A percentile compares a stretch with the other conserved stretches of the same genome.
Conservation (phyloP, 2,329 filamentous ascomycete genomes). For the Fusarium agapanthi region DNA sequence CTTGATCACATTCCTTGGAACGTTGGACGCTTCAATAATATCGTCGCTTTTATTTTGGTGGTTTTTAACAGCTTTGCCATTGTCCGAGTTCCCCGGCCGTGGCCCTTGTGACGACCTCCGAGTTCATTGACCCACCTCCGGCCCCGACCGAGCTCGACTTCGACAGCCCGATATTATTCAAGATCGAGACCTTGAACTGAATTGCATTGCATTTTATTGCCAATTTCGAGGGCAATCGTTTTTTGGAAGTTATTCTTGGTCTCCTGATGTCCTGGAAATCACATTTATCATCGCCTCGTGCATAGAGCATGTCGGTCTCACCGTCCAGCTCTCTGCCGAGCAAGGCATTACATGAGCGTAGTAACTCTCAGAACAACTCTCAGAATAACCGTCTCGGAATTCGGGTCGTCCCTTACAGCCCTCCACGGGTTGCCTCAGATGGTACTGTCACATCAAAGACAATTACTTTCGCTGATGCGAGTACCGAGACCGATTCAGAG, state of each 20-base stretch:
- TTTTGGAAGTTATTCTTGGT: not conserved
- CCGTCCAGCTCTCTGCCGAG: slow-evolving; percentile 43
- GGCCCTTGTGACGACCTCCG: slow-evolving; percentile 14
- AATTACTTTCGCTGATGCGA: slow-evolving; percentile 38
- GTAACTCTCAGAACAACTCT: slow-evolving; percentile 42
- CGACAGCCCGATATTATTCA: slow-evolving; percentile 6
- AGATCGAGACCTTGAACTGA: not conserved
- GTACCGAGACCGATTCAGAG: slow-evolving; percentile 36
- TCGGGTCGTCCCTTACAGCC: slow-evolving; percentile 52
- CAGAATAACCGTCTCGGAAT: slow-evolving; percentile 47
- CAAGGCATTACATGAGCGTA: slow-evolving; percentile 43
- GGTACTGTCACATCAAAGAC: slow-evolving; percentile 40
- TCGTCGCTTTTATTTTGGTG: not conserved
- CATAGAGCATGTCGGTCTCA: slow-evolving; percentile 47
- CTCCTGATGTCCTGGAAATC: slow-evolving; percentile 36
- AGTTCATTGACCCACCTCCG: slow-evolving; percentile 31
- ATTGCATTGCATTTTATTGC: slow-evolving; percentile 10
- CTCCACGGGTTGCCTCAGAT: slow-evolving; percentile 48
- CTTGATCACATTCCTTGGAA: slow-evolving; percentile 5
- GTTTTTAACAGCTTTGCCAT: slow-evolving; percentile 23
- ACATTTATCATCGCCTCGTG: slow-evolving; percentile 35
- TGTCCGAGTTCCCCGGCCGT: slow-evolving; percentile 21
- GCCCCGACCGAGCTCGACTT: slow-evolving; percentile 14
- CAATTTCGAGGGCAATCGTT: slow-evolving; percentile 13
- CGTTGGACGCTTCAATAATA: slow-evolving; percentile 24